Evolutionary conservation across 805 yeast species (phyloP), one percentile per base, ranked within the genome.

Genomic region (Millerozyma acaciae): DNA sequence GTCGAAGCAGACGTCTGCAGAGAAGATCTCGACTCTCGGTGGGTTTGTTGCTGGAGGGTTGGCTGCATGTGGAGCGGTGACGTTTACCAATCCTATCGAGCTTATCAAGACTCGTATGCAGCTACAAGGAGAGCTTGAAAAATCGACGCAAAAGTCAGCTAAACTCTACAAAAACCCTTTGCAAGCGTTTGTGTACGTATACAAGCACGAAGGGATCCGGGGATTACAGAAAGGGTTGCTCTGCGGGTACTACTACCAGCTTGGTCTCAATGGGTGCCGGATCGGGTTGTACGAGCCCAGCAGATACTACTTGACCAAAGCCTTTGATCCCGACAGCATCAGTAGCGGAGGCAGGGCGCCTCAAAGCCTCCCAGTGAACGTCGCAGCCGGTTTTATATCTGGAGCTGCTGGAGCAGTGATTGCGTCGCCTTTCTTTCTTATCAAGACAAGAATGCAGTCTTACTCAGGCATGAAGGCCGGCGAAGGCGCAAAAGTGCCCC

Each of bases 41-140:
- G 94, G 96, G 2, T 87, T 89, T 48, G 50, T 80, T 4, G 96
- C 96, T 4, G 97, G 96, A 35, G 95, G 93, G 6, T 38, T 84
- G 10, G 98, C 98, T 3, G 97, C 97, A 3, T 89, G 97, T 66
- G 93, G 95, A 34, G 97, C 98, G 0, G 98, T 93, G 28, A 90
- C 97, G 0, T 80, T 90, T 54, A 89, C 97, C 4, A 93, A 93
- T 55, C 98, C 98, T 5, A 82, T 93, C 42, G 98, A 93, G 60
- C 68, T 93, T 41, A 87, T 90, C 47, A 93, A 93, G 64, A 93
- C 95, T 6, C 70, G 97, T 63, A 84, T 90, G 95, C 98, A 93
- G 59, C 68, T 93, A 29, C 97, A 93, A 60, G 98, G 98, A 39
- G 97, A 93, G 61, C 68, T 90, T 32, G 65, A 76, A 8, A 69